Base-by-base conservation (phyloP, 345 rosid species). In the Moricandia moricandioides region DNA sequence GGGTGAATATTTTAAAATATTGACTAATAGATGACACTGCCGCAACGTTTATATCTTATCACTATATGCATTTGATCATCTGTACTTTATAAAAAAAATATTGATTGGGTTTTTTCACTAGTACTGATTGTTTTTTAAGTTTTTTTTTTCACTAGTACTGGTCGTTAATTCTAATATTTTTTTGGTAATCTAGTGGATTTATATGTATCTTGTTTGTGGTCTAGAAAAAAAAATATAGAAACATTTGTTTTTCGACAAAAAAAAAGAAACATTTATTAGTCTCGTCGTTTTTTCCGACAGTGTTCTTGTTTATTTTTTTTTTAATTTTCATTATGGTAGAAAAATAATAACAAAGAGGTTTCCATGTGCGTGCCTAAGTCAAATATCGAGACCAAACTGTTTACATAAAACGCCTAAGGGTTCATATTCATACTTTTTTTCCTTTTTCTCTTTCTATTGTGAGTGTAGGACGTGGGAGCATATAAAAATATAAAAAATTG, bases 291-390 rank as follows among this genome's bases (percentile, higher is more conserved):
- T 16, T 21, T 3, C 58, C 16, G 47, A 56, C 49, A 47, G 8
- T 49, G 52, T 61, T 67, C 60, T 26, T 17, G 63, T 58, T n/a
- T 55, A 10, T 12, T 30, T 39, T 7, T 0, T 7, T 40, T 63
- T 31, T 9, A 13, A 74, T 7, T 31, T 51, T 75, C 60, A 69
- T 47, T 10, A 69, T 69, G 27, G 49, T 35, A 39, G 58, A 29
- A 75, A 27, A 6, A 34, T 34, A 34, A 34, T 34, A 6, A 69
- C 43, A 55, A 70, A 63, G 30, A 62, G 52, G 70, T 63, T 64
- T 77, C 71, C 80, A 77, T 77, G 80, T 70, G 80, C 71, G 24
- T 31, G 31, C 39, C 30, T 70, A 30, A 33, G 65, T 69, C 58
- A 69, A 69, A 49, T 34, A 45, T 43, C 2, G 57, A 76, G 67